Evolutionary conservation across 208 protist genomes (phyloP).

Genomic region (Histomonas meleagridis): DNA sequence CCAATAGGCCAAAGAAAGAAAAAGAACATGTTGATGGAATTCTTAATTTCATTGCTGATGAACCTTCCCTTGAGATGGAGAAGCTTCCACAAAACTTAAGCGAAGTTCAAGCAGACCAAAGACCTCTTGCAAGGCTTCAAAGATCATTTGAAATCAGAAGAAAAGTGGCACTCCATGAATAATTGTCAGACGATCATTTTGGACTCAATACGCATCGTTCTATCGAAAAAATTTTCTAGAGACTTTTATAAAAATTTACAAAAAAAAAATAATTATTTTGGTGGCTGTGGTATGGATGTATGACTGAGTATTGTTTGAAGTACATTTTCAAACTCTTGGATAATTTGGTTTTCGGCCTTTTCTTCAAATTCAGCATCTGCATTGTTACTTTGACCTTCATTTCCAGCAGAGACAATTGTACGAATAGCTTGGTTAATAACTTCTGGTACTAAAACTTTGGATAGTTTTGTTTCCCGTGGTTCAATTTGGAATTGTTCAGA

Average conservation of each 20-base stretch:
- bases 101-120: not conserved
- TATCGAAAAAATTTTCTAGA: too few relatives aligned
- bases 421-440: not conserved
- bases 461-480: not conserved
- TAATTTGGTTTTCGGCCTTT: not conserved
- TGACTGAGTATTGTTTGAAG: too few relatives aligned
- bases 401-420: not conserved
- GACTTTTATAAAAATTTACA: too few relatives aligned
- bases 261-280: too few relatives aligned
- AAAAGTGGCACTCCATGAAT: not conserved
- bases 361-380: not conserved
- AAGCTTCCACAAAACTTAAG: not conserved
- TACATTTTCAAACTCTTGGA: slow-evolving; percentile 28
- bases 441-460: not conserved
- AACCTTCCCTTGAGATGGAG: too few relatives aligned
- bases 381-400: not conserved
- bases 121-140: not conserved
- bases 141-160: not conserved
- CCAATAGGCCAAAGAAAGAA: not conserved
- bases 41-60: too few relatives aligned
- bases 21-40: too few relatives aligned
- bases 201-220: too few relatives aligned
- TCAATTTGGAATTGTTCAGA: not conserved
- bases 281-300: too few relatives aligned
- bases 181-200: too few relatives aligned